Evolutionary conservation across 2,329 filamentous ascomycete genomes (phyloP), one percentile per base, ranked within the genome.

Genomic region (Pestalotiopsis sp.): DNA sequence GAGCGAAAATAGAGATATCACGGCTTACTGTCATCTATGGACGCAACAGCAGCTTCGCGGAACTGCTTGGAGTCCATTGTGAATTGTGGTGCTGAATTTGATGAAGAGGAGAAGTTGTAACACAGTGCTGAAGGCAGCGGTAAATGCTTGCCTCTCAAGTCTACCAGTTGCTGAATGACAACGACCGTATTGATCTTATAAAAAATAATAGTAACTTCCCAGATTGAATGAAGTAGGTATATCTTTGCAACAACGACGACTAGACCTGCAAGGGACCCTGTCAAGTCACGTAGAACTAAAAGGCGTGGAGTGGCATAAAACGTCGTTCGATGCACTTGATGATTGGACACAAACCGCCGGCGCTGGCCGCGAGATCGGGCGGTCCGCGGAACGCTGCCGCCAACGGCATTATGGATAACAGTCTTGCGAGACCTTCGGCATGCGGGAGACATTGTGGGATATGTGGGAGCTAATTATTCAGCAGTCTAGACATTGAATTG

Each of bases 11-110:
- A 7, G 17, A n/a, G n/a, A 2, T 1, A 9, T 22, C 3, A 22
- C 4, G 3, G 83, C 89, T 76, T 81, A 94, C 93, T 97, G 68
- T 97, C 92, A 72, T 97, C 92, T 76, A 97, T 89, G 69, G 91
- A 91, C 67, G 90, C 87, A 71, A 93, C 88, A 58, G 93, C 94
- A 70, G 93, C 93, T 69, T 88, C 82, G 71, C 89, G 87, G 80
- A 97, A 98, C 74, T 95, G 88, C 67, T 90, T 83, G 35, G 90
- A 89, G 76, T 97, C 89, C 94, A 97, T 97, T 22, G 52, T 48
- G 14, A 9, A 24, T 20, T 3, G 1, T 22, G 44, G 6, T 20
- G 17, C 5, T 22, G 6, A 9, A 52, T 2, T 9, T n/a, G 9
- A 10, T n/a, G 20, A 52, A 2, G 7, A 9, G 17, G 20, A 22